phyloP scores from a whole-genome alignment of 805 yeast genomes.

The Spathaspora arborariae region DNA sequence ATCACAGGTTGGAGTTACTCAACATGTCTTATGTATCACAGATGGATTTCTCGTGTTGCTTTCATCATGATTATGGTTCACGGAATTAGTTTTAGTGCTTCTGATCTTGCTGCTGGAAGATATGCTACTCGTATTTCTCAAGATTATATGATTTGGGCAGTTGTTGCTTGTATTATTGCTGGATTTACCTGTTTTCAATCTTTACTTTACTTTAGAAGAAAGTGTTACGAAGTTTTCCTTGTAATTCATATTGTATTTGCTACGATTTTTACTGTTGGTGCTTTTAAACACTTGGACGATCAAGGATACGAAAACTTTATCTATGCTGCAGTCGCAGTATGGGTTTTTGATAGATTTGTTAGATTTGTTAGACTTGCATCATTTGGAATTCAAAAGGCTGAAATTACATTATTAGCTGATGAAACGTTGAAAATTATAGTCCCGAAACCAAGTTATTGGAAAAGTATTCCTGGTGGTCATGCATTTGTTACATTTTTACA shows the following conservation, averaged over 20 bases:
- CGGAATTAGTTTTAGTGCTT: slow-evolving; percentile 17
- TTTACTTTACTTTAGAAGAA: slow-evolving; percentile 50
- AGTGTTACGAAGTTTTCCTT: slow-evolving; percentile 50
- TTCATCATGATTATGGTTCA: slow-evolving; percentile 44
- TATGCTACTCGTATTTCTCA: slow-evolving; percentile 12
- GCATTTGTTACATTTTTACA: slow-evolving; percentile 35
- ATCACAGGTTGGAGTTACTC: slow-evolving; percentile 53
- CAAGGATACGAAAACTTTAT: slow-evolving; percentile 22
- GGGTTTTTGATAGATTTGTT: slow-evolving; percentile 33
- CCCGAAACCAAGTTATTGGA: slow-evolving; percentile 37
- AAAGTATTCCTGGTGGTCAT: slow-evolving; percentile 37
- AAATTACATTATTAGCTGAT: slow-evolving; percentile 26
- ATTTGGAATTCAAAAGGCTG: slow-evolving; percentile 35
- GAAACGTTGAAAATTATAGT: slow-evolving; percentile 35
- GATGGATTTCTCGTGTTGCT: slow-evolving; percentile 52
- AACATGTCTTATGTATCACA: slow-evolving; percentile 56
- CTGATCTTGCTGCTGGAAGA: slow-evolving; percentile 10
- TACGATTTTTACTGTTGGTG: slow-evolving; percentile 45
- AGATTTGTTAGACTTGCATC: slow-evolving; percentile 23
- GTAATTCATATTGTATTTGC: slow-evolving; percentile 30
- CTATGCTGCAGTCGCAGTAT: slow-evolving; percentile 31
- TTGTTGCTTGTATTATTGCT: slow-evolving; percentile 27
- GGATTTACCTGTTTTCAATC: slow-evolving; percentile 51
- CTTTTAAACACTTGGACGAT: slow-evolving; percentile 50
- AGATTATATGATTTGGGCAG: slow-evolving; percentile 25